Evolutionary conservation across 1,284 basidiomycete genomes (phyloP).

Genomic region (Cutaneotrichosporon spelunceum): DNA sequence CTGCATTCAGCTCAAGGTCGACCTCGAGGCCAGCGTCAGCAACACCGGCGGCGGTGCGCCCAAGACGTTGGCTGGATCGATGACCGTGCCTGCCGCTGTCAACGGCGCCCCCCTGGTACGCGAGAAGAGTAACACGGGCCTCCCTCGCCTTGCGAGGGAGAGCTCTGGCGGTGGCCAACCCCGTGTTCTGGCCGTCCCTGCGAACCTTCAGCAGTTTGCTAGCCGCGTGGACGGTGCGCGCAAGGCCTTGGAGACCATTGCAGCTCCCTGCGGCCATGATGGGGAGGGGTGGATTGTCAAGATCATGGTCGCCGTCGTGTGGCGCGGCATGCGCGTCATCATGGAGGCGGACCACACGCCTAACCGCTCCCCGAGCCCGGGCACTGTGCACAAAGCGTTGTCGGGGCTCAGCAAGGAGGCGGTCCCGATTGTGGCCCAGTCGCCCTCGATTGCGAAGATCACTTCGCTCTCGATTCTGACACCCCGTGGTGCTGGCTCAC

Average conservation of each 20-base stretch:
- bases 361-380: constrained; percentile 42
- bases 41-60: constrained; percentile 38
- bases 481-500: constrained; percentile 37
- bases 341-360: constrained; percentile 34
- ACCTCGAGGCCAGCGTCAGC: constrained; percentile 43
- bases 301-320: constrained; percentile 49
- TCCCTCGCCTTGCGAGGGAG: constrained; percentile 40
- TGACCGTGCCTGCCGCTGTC: constrained; percentile 32
- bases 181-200: constrained; percentile 39
- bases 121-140: constrained; percentile 32
- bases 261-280: constrained; percentile 47
- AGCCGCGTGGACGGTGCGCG: constrained; percentile 47
- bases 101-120: constrained; percentile 26
- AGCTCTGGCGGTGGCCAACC: constrained; percentile 34
- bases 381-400: constrained; percentile 42
- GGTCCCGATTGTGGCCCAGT: constrained; percentile 25
- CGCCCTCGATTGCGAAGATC: constrained; percentile 42
- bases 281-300: constrained; percentile 53
- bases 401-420: constrained; percentile 41
- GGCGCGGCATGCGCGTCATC: constrained; percentile 50
- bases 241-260: constrained; percentile 46
- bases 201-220: constrained; percentile 49
- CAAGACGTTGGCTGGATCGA: constrained; percentile 37
- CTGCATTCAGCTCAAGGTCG: constrained; percentile 44
- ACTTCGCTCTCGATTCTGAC: constrained; percentile 41